Conservation (phyloP, 2,329 filamentous ascomycete genomes). For the Beauveria scarabaeidicola region DNA sequence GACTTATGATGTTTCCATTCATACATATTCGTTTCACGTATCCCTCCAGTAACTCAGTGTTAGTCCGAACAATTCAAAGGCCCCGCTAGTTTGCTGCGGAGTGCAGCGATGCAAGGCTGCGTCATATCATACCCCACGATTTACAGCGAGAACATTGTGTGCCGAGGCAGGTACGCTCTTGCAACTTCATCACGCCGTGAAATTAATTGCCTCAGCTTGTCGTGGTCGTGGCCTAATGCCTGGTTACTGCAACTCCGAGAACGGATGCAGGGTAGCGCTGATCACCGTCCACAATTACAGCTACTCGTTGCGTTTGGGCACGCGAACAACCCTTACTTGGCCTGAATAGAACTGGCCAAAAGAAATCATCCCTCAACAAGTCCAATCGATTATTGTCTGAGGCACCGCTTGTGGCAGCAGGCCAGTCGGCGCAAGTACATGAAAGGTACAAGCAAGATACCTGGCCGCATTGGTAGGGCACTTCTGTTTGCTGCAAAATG, state of each 20-base stretch:
- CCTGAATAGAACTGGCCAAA: neutral
- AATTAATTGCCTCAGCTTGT: slow-evolving; percentile 1
- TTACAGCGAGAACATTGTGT: neutral
- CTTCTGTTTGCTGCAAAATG: neutral
- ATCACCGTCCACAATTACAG: neutral
- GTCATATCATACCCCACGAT: slow-evolving; percentile 2
- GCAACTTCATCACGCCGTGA: neutral
- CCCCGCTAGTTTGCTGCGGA: neutral
- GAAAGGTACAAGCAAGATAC: neutral
- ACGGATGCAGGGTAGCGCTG: neutral
- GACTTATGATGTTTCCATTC: neutral
- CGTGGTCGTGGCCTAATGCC: neutral
- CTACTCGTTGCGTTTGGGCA: neutral
- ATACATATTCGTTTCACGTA: neutral
- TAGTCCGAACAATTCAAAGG: too few relatives aligned
- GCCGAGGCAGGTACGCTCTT: neutral
- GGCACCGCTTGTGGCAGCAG: neutral
- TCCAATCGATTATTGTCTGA: neutral
- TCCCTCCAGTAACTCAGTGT: neutral
- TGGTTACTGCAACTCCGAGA: neutral
- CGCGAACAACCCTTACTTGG: neutral
- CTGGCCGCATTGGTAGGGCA: neutral
- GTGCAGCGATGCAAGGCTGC: slow-evolving; percentile 2
- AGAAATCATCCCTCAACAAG: neutral
- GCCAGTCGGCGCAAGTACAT: neutral